These are phyloP conservation scores for Aspergillus fumigatiaffinis DNA, from an alignment of 2,329 filamentous ascomycete species.

Conservation along the genomic window DNA sequence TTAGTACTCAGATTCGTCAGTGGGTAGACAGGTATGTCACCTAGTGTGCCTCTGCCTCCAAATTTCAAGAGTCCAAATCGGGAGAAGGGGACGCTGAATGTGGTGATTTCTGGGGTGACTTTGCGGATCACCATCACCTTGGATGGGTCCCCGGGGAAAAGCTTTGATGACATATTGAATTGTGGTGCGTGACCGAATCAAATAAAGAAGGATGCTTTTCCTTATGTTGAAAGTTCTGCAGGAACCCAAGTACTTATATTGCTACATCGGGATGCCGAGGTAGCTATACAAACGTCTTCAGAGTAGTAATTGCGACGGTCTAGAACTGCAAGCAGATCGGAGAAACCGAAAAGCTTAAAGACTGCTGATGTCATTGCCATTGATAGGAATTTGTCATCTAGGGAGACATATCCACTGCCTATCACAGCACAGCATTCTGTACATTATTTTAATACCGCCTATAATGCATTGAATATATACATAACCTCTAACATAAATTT, in stretches of 20 bases:
- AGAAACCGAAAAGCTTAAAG: not conserved
- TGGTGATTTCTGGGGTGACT: constrained; percentile 65
- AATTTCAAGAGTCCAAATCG: constrained; percentile 75
- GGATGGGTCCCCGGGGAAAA: constrained; percentile 66
- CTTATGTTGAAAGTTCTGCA: not conserved
- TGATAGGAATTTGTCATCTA: not conserved
- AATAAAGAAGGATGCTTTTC: not conserved
- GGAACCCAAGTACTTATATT: not conserved
- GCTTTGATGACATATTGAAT: constrained; percentile 34
- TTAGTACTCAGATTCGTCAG: not conserved
- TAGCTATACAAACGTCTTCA: not conserved
- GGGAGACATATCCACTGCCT: not conserved
- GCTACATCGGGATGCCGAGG: not conserved
- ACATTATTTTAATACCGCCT: no score
- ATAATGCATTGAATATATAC: no score
- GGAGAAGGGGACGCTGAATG: constrained; percentile 65
- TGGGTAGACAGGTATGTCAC: constrained; percentile 43
- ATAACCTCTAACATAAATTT: no score
- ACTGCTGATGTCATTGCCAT: not conserved
- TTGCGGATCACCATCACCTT: constrained; percentile 86
- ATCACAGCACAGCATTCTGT: no score
- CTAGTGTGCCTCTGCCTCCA: constrained; percentile 79
- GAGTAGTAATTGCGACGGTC: not conserved
- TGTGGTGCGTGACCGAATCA: not conserved
- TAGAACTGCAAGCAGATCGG: not conserved